Percentiles rank a stretch among this genome's conserved stretches.
Conservation (phyloP, 176 grass and related monocot species). For the Thalia dealbata region DNA sequence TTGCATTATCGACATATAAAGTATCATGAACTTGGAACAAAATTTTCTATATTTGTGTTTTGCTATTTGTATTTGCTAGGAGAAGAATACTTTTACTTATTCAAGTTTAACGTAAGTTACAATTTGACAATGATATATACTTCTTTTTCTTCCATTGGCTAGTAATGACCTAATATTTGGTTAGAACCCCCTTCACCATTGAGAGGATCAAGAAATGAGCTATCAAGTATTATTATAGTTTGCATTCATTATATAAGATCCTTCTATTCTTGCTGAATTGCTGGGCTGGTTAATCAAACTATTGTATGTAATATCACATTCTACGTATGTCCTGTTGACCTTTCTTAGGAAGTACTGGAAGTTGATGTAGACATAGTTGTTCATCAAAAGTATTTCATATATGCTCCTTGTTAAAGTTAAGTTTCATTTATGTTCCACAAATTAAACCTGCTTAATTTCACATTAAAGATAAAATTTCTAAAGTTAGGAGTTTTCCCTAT, state of each 20-base stretch:
- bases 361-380: background rate
- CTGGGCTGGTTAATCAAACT: background rate
- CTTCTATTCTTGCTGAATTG: background rate
- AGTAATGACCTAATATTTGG: too few relatives aligned
- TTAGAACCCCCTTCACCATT: background rate
- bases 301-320: background rate
- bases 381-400: background rate
- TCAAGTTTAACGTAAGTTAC: background rate
- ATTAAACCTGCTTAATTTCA: background rate
- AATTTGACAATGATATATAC: background rate
- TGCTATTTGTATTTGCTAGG: background rate
- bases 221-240: background rate
- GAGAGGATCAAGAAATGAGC: background rate
- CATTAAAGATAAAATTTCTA: background rate
- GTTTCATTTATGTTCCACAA: background rate
- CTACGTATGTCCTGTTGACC: background rate
- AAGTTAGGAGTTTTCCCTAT: constrained; percentile 5
- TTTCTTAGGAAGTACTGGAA: background rate
- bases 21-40: too few relatives aligned
- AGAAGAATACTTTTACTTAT: background rate
- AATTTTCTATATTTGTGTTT: too few relatives aligned
- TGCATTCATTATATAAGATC: background rate
- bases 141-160: too few relatives aligned
- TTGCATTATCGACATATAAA: too few relatives aligned
- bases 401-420: constrained; percentile 1